Evolutionary conservation across 2,329 filamentous ascomycete genomes (phyloP).

Genomic region (Hypoxylon sp.): DNA sequence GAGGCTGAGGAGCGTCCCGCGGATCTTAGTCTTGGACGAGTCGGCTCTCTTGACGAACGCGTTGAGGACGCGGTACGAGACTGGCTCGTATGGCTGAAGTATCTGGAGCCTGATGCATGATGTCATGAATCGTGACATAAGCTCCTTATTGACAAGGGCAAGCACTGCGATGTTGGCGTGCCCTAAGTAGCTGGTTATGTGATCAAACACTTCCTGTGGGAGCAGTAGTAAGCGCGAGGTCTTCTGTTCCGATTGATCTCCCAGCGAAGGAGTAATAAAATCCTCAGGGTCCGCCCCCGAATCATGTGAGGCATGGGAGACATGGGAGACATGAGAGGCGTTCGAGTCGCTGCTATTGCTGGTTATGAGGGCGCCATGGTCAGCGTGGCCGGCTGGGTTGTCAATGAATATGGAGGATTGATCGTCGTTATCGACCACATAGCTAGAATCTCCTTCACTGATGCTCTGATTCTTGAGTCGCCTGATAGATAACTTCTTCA

Average conservation of each 20-base stretch:
- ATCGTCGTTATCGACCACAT: slow-evolving; percentile 36
- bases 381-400: slow-evolving; percentile 21
- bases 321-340: slow-evolving; percentile 5
- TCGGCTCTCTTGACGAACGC: slow-evolving; percentile 37
- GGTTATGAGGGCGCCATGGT: slow-evolving; percentile 20
- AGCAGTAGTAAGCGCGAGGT: slow-evolving; percentile 40
- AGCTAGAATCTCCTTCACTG: slow-evolving; percentile 16
- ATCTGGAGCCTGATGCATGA: slow-evolving; percentile 21
- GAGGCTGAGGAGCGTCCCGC: slow-evolving; percentile 44
- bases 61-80: slow-evolving; percentile 36
- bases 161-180: slow-evolving; percentile 43
- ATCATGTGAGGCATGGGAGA: background rate
- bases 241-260: slow-evolving; percentile 3
- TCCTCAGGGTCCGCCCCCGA: background rate
- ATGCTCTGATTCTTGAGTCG: slow-evolving; percentile 20
- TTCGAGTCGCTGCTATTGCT: slow-evolving; percentile 22
- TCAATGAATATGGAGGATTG: slow-evolving; percentile 29
- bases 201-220: slow-evolving; percentile 49
- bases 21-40: slow-evolving; percentile 38
- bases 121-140: slow-evolving; percentile 44
- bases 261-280: background rate
- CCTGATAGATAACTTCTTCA: slow-evolving; percentile 41
- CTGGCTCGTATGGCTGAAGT: slow-evolving; percentile 10
- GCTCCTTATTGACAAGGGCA: slow-evolving; percentile 50
- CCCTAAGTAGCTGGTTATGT: slow-evolving; percentile 45